Conservation (phyloP, 106 monocot species). For the Allium sativum region DNA sequence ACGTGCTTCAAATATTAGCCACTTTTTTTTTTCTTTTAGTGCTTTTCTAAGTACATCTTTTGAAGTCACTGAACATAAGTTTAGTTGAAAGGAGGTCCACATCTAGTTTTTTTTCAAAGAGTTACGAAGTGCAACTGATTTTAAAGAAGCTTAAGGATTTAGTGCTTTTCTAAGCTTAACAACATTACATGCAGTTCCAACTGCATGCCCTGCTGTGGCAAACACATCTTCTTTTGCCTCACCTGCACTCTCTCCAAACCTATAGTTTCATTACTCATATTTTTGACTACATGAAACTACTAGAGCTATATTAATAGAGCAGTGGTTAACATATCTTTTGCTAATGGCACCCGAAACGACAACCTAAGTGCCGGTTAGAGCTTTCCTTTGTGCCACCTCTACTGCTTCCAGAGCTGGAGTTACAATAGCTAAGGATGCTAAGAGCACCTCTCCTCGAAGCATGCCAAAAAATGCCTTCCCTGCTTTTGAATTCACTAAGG, state of each 20-base stretch:
- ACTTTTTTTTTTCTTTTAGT: too few species aligned
- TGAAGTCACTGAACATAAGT: too few species aligned
- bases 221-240: slow-evolving; percentile 74
- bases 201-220: slow-evolving; percentile 68
- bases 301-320: neutral
- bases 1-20: too few species aligned
- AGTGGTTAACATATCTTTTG: slow-evolving; percentile 31
- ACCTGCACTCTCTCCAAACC: slow-evolving; percentile 83
- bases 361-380: slow-evolving; percentile 49
- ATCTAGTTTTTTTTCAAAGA: slow-evolving; percentile 39
- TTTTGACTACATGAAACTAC: neutral
- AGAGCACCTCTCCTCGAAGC: slow-evolving; percentile 50
- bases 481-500: slow-evolving; percentile 50
- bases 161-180: slow-evolving; percentile 83
- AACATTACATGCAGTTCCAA: slow-evolving; percentile 90
- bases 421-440: slow-evolving; percentile 76
- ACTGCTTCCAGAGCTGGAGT: slow-evolving; percentile 75
- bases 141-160: slow-evolving; percentile 39
- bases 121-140: slow-evolving; percentile 45
- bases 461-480: slow-evolving; percentile 42
- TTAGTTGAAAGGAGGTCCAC: too few species aligned
- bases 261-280: neutral
- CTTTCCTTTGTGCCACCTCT: slow-evolving; percentile 62
- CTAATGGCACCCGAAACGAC: slow-evolving; percentile 53
- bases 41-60: too few species aligned